Conservation (phyloP, 768 basidiomycete genomes). For the Russula dissimulans region DNA sequence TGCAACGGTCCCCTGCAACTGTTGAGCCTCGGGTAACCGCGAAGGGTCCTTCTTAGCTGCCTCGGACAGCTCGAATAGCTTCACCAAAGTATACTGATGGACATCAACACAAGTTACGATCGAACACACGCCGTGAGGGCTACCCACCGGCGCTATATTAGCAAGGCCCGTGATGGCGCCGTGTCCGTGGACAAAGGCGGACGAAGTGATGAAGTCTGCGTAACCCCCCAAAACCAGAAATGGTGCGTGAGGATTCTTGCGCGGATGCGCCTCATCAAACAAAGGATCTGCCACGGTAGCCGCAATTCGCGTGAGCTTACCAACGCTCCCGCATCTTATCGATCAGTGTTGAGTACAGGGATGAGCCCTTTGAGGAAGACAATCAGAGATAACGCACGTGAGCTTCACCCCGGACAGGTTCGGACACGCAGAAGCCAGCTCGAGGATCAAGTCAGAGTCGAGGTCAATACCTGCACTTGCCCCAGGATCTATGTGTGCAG, state of each 20-base stretch:
- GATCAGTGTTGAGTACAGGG: neutral
- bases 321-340: slow-evolving; percentile 78
- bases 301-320: slow-evolving; percentile 80
- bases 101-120: neutral
- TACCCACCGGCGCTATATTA: slow-evolving; percentile 66
- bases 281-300: slow-evolving; percentile 48
- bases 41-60: slow-evolving; percentile 45
- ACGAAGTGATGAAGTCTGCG: slow-evolving; percentile 72
- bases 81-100: slow-evolving; percentile 45
- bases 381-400: slow-evolving; percentile 44
- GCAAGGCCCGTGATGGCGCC: slow-evolving; percentile 89
- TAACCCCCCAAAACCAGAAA: slow-evolving; percentile 86
- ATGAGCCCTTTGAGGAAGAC: neutral
- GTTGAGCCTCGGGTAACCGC: slow-evolving; percentile 58
- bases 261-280: slow-evolving; percentile 54
- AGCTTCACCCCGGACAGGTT: slow-evolving; percentile 85
- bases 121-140: neutral
- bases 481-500: slow-evolving; percentile 53
- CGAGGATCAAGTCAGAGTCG: slow-evolving; percentile 78
- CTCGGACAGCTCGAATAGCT: slow-evolving; percentile 54
- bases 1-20: slow-evolving; percentile 72
- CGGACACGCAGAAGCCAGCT: slow-evolving; percentile 65
- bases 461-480: slow-evolving; percentile 86
- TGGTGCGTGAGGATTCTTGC: slow-evolving; percentile 53
- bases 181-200: slow-evolving; percentile 62